Base-by-base conservation (phyloP, 2,329 filamentous ascomycete genomes). In the Diplodia intermedia region DNA sequence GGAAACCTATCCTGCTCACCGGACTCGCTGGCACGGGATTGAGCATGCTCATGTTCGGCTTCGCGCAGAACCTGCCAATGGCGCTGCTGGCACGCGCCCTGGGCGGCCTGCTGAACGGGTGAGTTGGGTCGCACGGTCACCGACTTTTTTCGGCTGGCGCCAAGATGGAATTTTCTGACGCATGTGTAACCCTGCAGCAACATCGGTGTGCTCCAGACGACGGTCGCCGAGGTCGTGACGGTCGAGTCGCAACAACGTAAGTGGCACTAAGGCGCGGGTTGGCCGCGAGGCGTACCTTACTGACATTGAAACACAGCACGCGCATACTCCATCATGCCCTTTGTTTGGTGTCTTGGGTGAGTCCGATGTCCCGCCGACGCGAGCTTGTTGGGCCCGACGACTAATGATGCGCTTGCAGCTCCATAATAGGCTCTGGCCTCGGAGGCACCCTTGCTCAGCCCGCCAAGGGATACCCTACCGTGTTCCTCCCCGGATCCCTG, bases 261-360 rank as follows among this genome's bases (percentile, higher is more conserved):
- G 90, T 81, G 57, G 47, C n/a, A 12, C 38, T 43, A 54, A 31
- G 12, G 23, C 31, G 55, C 49, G 56, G 47, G 12, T 56, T 57
- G 49, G 18, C 66, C 71, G 26, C 70, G 57, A 33, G 43, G 67
- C 36, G 65, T 60, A 65, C 67, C 57, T 60, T 65, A 71, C 74
- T 79, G 72, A 79, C 55, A 67, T 33, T 33, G 66, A 54, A 68
- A 68, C 70, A 93, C 91, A 94, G 72, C 92, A 31, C 60, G 92
- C 73, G 95, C 94, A 61, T 99, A 97, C 81, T 93, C 94, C 14
- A 94, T 98, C 73, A 97, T 99, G 93, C 95, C 95, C 7, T 93
- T 97, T 77, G 92, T 98, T 31, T 99, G 95, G 95, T 97, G 94
- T 77, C 86, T 99, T 75, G 95, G 95, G 85, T 92, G 83, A 81